phyloP scores from a whole-genome alignment of 805 yeast genomes.

The Metschnikowia hibisci region DNA sequence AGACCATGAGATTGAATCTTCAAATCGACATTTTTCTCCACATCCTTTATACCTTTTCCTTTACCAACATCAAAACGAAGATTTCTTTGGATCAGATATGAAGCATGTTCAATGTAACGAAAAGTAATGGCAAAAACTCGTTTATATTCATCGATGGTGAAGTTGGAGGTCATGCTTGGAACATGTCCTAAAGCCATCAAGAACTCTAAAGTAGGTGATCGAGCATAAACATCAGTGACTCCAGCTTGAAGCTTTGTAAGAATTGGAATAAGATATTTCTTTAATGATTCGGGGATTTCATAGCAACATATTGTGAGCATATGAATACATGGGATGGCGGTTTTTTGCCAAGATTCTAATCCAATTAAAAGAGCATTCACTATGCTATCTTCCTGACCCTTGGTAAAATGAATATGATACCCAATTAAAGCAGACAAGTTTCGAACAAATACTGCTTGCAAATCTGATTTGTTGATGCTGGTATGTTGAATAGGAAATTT shows the following conservation, averaged over 20 bases:
- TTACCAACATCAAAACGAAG: slow-evolving; percentile 5
- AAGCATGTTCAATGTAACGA: slow-evolving; percentile 69
- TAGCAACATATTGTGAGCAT: slow-evolving; percentile 74
- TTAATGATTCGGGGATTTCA: slow-evolving; percentile 71
- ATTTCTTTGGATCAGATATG: slow-evolving; percentile 41
- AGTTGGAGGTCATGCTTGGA: slow-evolving; percentile 64
- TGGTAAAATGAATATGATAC: slow-evolving; percentile 50
- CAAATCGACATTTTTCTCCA: not conserved
- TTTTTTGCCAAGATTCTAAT: slow-evolving; percentile 69
- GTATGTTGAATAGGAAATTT: slow-evolving; percentile 33
- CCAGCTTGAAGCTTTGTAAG: slow-evolving; percentile 71
- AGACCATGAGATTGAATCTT: slow-evolving; percentile 29
- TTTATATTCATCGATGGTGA: slow-evolving; percentile 72
- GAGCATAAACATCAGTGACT: slow-evolving; percentile 63
- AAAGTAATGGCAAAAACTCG: slow-evolving; percentile 82
- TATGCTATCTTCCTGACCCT: slow-evolving; percentile 59
- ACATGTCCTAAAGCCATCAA: slow-evolving; percentile 60
- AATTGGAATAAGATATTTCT: slow-evolving; percentile 63
- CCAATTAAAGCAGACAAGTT: slow-evolving; percentile 61
- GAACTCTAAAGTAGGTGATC: slow-evolving; percentile 74
- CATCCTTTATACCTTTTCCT: slow-evolving; percentile 12
- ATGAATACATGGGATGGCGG: slow-evolving; percentile 75
- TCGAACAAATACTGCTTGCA: slow-evolving; percentile 63
- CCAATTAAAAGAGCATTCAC: slow-evolving; percentile 58
- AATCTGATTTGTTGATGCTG: slow-evolving; percentile 50